Conservation (phyloP, 2,329 filamentous ascomycete genomes). For the Amauroascus niger region DNA sequence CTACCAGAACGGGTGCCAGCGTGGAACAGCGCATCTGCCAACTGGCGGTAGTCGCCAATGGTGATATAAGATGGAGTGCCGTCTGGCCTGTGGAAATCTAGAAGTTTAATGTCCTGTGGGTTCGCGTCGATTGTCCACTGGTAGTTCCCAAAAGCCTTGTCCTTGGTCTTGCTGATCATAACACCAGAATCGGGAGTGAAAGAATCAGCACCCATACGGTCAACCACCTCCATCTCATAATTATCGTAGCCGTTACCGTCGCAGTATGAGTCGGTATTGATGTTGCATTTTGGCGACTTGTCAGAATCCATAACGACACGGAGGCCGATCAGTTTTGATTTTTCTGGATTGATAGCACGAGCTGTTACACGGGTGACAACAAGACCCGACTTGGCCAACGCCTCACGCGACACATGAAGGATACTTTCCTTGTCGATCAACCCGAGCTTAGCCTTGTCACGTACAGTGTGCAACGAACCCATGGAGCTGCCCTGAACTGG, state of each 20-base stretch:
- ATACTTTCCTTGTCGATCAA: slow-evolving; percentile 10
- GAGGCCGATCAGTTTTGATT: slow-evolving; percentile 13
- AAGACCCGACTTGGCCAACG: slow-evolving; percentile 13
- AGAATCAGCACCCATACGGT: slow-evolving; percentile 18
- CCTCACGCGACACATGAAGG: slow-evolving; percentile 15
- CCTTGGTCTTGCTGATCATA: slow-evolving; percentile 18
- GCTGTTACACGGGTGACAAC: slow-evolving; percentile 15
- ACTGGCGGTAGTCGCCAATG: slow-evolving; percentile 18
- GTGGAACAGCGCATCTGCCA: slow-evolving; percentile 18
- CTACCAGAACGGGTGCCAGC: slow-evolving; percentile 19
- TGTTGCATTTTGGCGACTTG: slow-evolving; percentile 12
- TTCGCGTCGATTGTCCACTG: slow-evolving; percentile 20
- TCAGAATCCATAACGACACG: slow-evolving; percentile 17
- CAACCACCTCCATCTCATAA: slow-evolving; percentile 18
- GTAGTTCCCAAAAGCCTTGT: slow-evolving; percentile 4
- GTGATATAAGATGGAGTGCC: slow-evolving; percentile 14
- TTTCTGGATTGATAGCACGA: slow-evolving; percentile 11
- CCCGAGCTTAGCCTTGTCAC: slow-evolving; percentile 15
- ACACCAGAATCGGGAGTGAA: slow-evolving; percentile 17
- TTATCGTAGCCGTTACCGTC: slow-evolving; percentile 15
- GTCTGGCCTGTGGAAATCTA: slow-evolving; percentile 17
- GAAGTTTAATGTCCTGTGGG: slow-evolving; percentile 15
- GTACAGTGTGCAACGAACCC: slow-evolving; percentile 17
- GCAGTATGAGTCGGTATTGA: slow-evolving; percentile 14
- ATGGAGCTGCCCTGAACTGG: slow-evolving; percentile 14